Base-by-base conservation (phyloP, 164 flowering plant genomes). In the Cinnamomum micranthum region DNA sequence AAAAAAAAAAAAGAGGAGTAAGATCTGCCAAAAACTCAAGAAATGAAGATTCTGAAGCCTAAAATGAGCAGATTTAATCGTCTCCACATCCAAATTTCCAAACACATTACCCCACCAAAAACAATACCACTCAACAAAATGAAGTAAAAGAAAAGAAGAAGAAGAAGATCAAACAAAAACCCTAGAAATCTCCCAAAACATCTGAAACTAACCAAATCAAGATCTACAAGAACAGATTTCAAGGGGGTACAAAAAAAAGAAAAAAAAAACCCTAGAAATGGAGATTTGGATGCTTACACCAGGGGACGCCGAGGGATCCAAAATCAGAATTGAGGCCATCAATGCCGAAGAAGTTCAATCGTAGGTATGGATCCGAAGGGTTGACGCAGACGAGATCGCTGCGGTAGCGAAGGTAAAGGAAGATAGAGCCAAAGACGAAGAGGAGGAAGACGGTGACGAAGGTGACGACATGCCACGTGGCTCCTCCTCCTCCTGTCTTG, bases 221-320 rank as follows among this genome's bases (percentile, higher is more conserved):
- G 20, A 58, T 7, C 23, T 23, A 47, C 23, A 22, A 31, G 4
- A 14, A 6, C 5, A 65, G 6, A 64, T 23, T 12, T 28, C 23
- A 50, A 4, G 22, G 41, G 23, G 67, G 15, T 14, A 33, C 0
- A 24, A 24, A 24, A 33, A 33, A 33, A 6, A 33, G 6, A 33
- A 35, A 5, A 6, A 41, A 41, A 7, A 41, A 41, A 41, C 47
- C 47, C 47, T 41, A 41, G 20, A 27, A 70, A 52, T 13, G 55
- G 33, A 67, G 68, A 47, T 47, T 74, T 24, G 47, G 51, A 69
- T 19, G 76, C 97, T 89, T 92, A 93, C 99, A 95, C 96, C 96
- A 93, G 68, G 99, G 99, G 27, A 95, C 97, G 63, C 99, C 99
- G 62, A 95, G 97, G 20, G 85, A 75, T 72, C 97, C 98, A 59